phyloP scores from a whole-genome alignment of 78 protist species.

The Dictyostelium citrinum region DNA sequence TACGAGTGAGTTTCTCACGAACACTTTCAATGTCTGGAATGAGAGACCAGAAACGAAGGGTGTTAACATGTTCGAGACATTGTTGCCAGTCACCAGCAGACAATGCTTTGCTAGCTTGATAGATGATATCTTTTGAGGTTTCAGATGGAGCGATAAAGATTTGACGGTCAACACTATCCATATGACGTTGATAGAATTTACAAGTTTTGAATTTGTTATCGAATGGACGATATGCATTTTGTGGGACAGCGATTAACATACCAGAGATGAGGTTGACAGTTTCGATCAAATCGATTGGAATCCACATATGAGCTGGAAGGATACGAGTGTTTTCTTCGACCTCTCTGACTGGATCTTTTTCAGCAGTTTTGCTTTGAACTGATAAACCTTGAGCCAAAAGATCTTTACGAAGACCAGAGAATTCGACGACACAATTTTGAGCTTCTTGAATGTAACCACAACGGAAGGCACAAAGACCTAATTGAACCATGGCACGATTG shows the following conservation, averaged over 20 bases:
- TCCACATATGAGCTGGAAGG: slow-evolving; percentile 97
- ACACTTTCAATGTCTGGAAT: slow-evolving; percentile 78
- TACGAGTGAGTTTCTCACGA: slow-evolving; percentile 18
- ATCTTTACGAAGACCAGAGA: slow-evolving; percentile 81
- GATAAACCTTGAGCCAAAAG: slow-evolving; percentile 93
- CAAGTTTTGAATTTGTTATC: slow-evolving; percentile 75
- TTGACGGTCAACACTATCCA: slow-evolving; percentile 84
- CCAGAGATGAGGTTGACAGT: slow-evolving; percentile 91
- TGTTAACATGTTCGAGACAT: slow-evolving; percentile 52
- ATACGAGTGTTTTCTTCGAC: slow-evolving; percentile 83
- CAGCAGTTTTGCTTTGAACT: slow-evolving; percentile 48
- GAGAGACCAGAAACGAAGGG: slow-evolving; percentile 83
- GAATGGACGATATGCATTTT: slow-evolving; percentile 84
- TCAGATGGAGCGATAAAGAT: slow-evolving; percentile 94
- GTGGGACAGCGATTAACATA: slow-evolving; percentile 94
- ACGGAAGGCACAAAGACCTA: slow-evolving; percentile 97
- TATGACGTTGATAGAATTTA: slow-evolving; percentile 85
- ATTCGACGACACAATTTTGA: slow-evolving; percentile 86
- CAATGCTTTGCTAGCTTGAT: slow-evolving; percentile 87
- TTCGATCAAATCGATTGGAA: slow-evolving; percentile 95
- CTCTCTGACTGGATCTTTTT: slow-evolving; percentile 82
- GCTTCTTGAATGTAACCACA: slow-evolving; percentile 90
- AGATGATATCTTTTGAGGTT: slow-evolving; percentile 88
- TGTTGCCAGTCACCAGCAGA: slow-evolving; percentile 89
- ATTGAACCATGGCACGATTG: slow-evolving; percentile 96